Evolutionary conservation across 768 basidiomycete genomes (phyloP), one percentile per base, ranked within the genome.

Genomic region (Fomitopsis pulvina): DNA sequence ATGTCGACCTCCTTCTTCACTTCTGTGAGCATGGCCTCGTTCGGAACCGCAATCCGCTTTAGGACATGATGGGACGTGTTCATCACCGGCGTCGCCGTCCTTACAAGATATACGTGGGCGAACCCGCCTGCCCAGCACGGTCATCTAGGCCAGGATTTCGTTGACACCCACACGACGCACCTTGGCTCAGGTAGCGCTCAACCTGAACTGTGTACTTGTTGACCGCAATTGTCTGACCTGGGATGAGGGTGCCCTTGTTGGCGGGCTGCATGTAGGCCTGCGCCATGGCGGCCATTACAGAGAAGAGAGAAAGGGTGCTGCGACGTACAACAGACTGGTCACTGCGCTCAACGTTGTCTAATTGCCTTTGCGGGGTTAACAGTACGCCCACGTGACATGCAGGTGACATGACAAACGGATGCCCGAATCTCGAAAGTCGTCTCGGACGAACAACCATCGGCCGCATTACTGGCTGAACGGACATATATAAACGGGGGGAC

Each of bases 1-100:
- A 98, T 90, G 61, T 98, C 93, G 40, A 99, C 96, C 68, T 99
- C 96, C 69, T 87, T 92, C 75, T 91, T 88, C 38, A 98, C 95
- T 60, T 96, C 94, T 11, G 83, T 79, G 49, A 98, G 80, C 77
- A 94, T 90, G 29, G 77, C 71, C 64, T 97, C 91, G 64, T 85
- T 90, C 22, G 89, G 77, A 40, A 97, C 93, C 20, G 90, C 93
- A 53, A 99, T 93, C 41, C 94, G 82, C 68, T 99, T 99, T 56
- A 99, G 80, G 58, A 98, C 96, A 76, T 99, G 96, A 59, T 87
- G 88, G 20, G 87, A 92, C 27, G 91, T 93, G 60, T 87, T 90
- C 66, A 87, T 87, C 40, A 99, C 87, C 3, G 92, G 91, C 28
- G 80, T 75, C 14, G 85, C 76, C 4, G 94, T 93, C 52, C 83